A percentile compares a stretch with the other conserved stretches of the same genome.
phyloP scores from a whole-genome alignment of 2,329 filamentous ascomycete genomes.

The Xylaria digitata region DNA sequence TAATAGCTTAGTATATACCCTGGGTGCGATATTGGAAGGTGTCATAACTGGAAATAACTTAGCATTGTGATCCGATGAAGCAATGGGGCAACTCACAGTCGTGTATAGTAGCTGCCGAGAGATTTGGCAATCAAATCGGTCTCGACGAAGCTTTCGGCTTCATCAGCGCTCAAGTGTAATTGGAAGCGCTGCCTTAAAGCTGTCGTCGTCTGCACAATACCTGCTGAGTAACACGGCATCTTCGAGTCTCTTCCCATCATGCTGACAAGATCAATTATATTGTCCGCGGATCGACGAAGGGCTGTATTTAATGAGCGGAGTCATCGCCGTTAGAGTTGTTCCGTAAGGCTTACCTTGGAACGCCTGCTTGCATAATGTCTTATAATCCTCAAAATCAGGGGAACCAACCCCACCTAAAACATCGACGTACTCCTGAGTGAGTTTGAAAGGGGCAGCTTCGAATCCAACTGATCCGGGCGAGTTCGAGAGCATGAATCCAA shows the following conservation, averaged over 20 bases:
- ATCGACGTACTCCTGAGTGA: constrained; percentile 87
- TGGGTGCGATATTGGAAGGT: constrained; percentile 90
- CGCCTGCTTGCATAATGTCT: constrained; percentile 81
- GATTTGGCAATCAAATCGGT: constrained; percentile 83
- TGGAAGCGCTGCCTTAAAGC: constrained; percentile 80
- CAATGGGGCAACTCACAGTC: constrained; percentile 68
- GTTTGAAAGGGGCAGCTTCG: constrained; percentile 87
- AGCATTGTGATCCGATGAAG: constrained; percentile 4
- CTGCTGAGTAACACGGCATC: constrained; percentile 85
- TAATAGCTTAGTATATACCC: constrained; percentile 76
- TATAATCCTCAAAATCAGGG: constrained; percentile 78
- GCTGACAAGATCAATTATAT: constrained; percentile 82
- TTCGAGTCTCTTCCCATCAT: constrained; percentile 86
- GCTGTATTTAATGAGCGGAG: constrained; percentile 58
- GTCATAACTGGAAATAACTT: constrained; percentile 69
- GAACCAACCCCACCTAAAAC: constrained; percentile 80
- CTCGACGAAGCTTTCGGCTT: constrained; percentile 84
- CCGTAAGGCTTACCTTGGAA: constrained; percentile 72
- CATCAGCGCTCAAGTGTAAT: constrained; percentile 83
- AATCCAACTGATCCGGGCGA: constrained; percentile 86
- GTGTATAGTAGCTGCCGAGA: constrained; percentile 86
- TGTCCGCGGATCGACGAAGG: constrained; percentile 80
- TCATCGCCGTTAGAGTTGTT: constrained; percentile 2
- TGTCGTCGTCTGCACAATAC: constrained; percentile 76
- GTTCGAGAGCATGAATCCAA: constrained; percentile 90